These are phyloP conservation scores for Abrus pulchellus DNA, from an alignment of 306 rosid genomes.

Conservation along the genomic window DNA sequence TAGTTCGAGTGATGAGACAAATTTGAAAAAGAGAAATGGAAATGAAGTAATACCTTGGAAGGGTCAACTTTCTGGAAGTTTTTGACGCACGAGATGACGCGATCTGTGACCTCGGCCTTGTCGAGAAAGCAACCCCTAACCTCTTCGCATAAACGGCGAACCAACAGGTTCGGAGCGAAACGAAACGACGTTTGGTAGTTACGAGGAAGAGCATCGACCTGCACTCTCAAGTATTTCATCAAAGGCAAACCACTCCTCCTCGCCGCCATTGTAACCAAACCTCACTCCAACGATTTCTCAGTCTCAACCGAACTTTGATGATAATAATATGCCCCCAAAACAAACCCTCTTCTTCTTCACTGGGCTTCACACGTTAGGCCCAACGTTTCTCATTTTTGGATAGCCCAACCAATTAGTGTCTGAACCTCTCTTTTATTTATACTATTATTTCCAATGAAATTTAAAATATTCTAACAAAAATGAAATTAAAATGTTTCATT, in stretches of 20 bases:
- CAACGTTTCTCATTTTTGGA: neutral
- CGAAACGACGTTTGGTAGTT: slow-evolving; percentile 35
- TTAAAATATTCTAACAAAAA: too few relatives aligned
- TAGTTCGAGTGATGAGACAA: too few relatives aligned
- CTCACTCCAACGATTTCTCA: neutral
- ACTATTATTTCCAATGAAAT: too few relatives aligned
- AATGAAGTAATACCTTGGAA: slow-evolving; percentile 63
- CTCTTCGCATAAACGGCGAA: slow-evolving; percentile 80
- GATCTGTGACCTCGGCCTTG: slow-evolving; percentile 94
- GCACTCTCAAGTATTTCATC: slow-evolving; percentile 77
- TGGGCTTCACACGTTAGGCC: slow-evolving; percentile 7
- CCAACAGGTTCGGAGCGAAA: slow-evolving; percentile 52
- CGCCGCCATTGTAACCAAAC: slow-evolving; percentile 73
- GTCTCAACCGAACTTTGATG: neutral
- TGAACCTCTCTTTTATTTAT: too few relatives aligned
- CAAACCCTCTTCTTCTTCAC: neutral
- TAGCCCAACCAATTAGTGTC: too few relatives aligned
- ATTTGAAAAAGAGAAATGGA: neutral
- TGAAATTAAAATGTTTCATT: too few relatives aligned
- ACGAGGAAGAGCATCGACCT: slow-evolving; percentile 52
- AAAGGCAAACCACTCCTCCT: slow-evolving; percentile 61
- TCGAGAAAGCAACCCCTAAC: slow-evolving; percentile 85
- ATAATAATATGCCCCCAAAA: neutral
- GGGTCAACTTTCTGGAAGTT: slow-evolving; percentile 96
- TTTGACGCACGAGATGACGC: slow-evolving; percentile 88